phyloP scores from a whole-genome alignment of 768 basidiomycete species.

The Sistotremastrum suecicum region DNA sequence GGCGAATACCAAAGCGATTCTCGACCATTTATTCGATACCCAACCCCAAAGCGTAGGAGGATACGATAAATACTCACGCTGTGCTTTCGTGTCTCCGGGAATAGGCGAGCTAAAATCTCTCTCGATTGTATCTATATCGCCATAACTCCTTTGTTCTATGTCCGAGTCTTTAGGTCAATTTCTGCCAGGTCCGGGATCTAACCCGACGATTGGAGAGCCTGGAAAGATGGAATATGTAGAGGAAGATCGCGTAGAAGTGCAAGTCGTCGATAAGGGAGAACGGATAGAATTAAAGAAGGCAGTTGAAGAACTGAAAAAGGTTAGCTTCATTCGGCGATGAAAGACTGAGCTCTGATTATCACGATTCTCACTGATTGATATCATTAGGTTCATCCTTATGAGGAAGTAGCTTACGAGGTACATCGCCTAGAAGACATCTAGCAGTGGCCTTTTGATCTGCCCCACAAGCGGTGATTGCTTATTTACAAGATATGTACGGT shows the following conservation, averaged over 20 bases:
- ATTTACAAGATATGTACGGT: no score
- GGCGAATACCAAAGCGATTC: conserved; percentile 23
- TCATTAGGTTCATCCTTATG: conserved; percentile 37
- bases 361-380: neutral
- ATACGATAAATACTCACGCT: conserved; percentile 37
- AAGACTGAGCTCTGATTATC: neutral
- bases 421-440: conserved; percentile 32
- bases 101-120: conserved; percentile 24
- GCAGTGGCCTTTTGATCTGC: no score
- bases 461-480: no score
- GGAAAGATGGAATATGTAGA: conserved; percentile 34
- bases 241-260: conserved; percentile 38
- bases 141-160: neutral
- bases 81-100: conserved; percentile 41
- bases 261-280: conserved; percentile 26
- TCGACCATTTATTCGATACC: conserved; percentile 32
- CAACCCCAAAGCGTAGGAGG: conserved; percentile 33
- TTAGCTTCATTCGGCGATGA: conserved; percentile 12
- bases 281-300: conserved; percentile 24
- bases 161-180: conserved; percentile 27
- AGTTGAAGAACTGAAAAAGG: conserved; percentile 32
- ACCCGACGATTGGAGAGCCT: conserved; percentile 28
- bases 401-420: conserved; percentile 44
- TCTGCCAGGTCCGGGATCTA: conserved; percentile 24
- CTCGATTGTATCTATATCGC: neutral